Conservation (phyloP, 805 yeast genomes). For the Wickerhamomyces xylosicus region DNA sequence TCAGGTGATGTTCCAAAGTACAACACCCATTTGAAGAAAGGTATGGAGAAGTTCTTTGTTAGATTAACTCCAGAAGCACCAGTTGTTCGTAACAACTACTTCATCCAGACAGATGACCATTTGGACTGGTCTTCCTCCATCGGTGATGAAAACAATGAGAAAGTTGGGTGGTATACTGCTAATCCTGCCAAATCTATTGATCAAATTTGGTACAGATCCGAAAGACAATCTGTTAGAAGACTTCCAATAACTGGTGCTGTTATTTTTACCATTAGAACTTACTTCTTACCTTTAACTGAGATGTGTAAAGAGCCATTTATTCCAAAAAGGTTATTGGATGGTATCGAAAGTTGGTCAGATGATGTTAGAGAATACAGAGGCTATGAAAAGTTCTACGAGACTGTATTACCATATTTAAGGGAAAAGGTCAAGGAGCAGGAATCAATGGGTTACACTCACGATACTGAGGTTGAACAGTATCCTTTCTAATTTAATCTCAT, state of each 20-base stretch:
- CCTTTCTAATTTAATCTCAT: conserved; percentile 5
- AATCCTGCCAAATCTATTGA: conserved; percentile 33
- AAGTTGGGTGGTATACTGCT: conserved; percentile 61
- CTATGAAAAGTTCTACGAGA: conserved; percentile 39
- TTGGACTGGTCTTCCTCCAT: conserved; percentile 58
- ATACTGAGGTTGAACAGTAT: conserved; percentile 10
- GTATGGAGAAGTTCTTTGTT: conserved; percentile 58
- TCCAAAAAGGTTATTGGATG: conserved; percentile 50
- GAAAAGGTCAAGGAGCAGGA: conserved; percentile 28
- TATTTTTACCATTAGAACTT: conserved; percentile 53
- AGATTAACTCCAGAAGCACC: conserved; percentile 49
- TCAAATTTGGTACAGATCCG: conserved; percentile 48
- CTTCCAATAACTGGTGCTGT: conserved; percentile 49
- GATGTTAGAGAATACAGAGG: conserved; percentile 58
- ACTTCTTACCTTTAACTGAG: conserved; percentile 44
- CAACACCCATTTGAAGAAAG: conserved; percentile 42
- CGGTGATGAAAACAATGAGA: conserved; percentile 41
- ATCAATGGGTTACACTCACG: conserved; percentile 12
- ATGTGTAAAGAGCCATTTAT: conserved; percentile 49
- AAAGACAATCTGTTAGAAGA: conserved; percentile 53
- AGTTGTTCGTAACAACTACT: conserved; percentile 58
- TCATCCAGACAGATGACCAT: conserved; percentile 51
- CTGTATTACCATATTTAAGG: conserved; percentile 43
- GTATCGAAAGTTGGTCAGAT: conserved; percentile 47
- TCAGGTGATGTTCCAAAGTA: conserved; percentile 62